Conservation (phyloP, 805 yeast genomes). For the Brettanomyces naardenensis region DNA sequence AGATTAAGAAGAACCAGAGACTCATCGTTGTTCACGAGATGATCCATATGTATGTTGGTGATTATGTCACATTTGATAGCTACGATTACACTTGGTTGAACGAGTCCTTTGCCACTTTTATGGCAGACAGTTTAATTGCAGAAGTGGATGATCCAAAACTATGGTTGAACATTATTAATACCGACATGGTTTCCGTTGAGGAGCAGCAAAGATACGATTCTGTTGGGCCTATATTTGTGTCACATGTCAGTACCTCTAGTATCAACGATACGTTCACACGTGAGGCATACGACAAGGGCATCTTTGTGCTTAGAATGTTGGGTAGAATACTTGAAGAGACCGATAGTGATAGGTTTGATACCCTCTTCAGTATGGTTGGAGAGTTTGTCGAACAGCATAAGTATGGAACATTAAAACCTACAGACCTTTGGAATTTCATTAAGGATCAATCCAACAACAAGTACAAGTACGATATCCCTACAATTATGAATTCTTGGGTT, state of each 20-base stretch:
- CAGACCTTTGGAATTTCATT: conserved; percentile 44
- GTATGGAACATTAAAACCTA: conserved; percentile 35
- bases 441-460: conserved; percentile 20
- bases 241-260: conserved; percentile 29
- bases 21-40: conserved; percentile 65
- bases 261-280: conserved; percentile 41
- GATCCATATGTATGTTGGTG: conserved; percentile 78
- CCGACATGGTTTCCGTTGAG: conserved; percentile 24
- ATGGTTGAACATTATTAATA: conserved; percentile 27
- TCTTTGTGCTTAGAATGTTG: conserved; percentile 46
- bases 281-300: conserved; percentile 52
- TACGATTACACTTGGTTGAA: conserved; percentile 70
- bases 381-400: conserved; percentile 29
- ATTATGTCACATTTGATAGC: conserved; percentile 54
- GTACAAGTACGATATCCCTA: conserved; percentile 34
- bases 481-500: conserved; percentile 54
- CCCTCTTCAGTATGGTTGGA: conserved; percentile 27
- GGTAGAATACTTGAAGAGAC: conserved; percentile 30
- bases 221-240: conserved; percentile 28
- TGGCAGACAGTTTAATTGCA: conserved; percentile 37
- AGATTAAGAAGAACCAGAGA: conserved; percentile 26
- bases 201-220: conserved; percentile 27
- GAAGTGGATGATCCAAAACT: conserved; percentile 15
- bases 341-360: conserved; percentile 21
- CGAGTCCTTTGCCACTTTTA: conserved; percentile 72